Evolutionary conservation across 1,284 basidiomycete species (phyloP), one percentile per base, ranked within the genome.

Genomic region (Malassezia slooffiae): DNA sequence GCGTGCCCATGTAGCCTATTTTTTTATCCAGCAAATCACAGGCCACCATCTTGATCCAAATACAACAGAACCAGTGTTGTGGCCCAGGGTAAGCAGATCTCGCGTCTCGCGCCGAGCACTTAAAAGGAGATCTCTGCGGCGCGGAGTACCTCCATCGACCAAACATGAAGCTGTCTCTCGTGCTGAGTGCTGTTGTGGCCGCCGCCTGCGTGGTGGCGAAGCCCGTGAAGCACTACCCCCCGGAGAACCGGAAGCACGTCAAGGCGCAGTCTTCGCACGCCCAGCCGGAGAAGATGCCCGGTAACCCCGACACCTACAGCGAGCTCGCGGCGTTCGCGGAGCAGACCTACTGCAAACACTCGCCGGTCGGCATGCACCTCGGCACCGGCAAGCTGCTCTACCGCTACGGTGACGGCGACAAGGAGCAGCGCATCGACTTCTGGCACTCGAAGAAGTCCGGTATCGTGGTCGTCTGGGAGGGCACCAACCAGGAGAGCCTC

Each of bases 381-480:
- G 40, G 40, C 22, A 41, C 47, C 28, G 49, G 40, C 9, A 34
- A 24, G 31, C 44, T 51, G 5, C 39, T 51, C 2, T 47, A 30
- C 15, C 34, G 16, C 9, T 34, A 20, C 5, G 49, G 49, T 15
- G 35, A 51, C 28, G 34, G 33, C 22, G 30, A 51, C 35, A 23
- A 20, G 12, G 30, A 51, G 23, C 49, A 51, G 31, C 45, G 45
- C 28, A 34, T 51, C 31, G 23, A 51, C n/a, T 16, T 47, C 17
- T 51, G 33, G 36, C 30, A 43, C 37, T 51, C 49, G 11, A 33
- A 41, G 29, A 42, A 39, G 10, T 19, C 43, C n/a, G 49, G 49
- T 20, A 34, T 51, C 13, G 36, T 31, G 8, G 35, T 41, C 12
- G 41, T 45, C 1, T 51, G 41, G 35, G 35, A 32, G 5, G 49